Evolutionary conservation across 768 basidiomycete genomes (phyloP), one percentile per base, ranked within the genome.

Genomic region (Hericium coralloides): DNA sequence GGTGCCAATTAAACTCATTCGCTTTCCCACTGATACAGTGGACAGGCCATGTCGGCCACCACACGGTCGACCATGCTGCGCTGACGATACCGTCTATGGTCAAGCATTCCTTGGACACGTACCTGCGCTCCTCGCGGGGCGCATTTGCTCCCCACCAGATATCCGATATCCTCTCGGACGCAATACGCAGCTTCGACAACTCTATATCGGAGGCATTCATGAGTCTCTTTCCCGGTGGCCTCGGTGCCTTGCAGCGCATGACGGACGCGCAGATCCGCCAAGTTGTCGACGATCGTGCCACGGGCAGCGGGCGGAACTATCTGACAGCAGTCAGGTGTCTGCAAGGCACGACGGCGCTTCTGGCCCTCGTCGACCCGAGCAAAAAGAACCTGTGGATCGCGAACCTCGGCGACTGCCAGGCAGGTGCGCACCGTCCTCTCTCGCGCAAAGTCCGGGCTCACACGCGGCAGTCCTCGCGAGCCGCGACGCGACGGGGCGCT

Each of bases 391-490:
- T 90, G 20, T 91, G 89, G 89, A 71, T 90, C 49, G 88, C 87
- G 6, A 89, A 89, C 65, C 74, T 91, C 25, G 89, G 89, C 14
- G 89, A 91, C 65, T 89, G 86, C 67, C 84, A 87, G 75, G 86
- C 86, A 59, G 75, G 87, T 87, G 23, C 49, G 53, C 57, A 41
- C 3, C 55, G 51, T 38, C 38, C 25, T 52, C 47, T 9, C 15
- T 45, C 20, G 18, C 43, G 20, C 12, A 8, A 17, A n/a, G 14
- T 20, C 23, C 38, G 36, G 43, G 22, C 38, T 54, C 61, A 52
- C 53, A 57, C 37, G 49, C n/a, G 31, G 58, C 50, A 63, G 63
- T 66, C n/a, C 64, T 68, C 77, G 87, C 77, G 76, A 7, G 78
- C 74, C 65, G 73, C 73, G 55, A 72, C 67, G 66, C 64, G 22